phyloP scores from a whole-genome alignment of 305 asterid species.

The Euphrasia arctica region DNA sequence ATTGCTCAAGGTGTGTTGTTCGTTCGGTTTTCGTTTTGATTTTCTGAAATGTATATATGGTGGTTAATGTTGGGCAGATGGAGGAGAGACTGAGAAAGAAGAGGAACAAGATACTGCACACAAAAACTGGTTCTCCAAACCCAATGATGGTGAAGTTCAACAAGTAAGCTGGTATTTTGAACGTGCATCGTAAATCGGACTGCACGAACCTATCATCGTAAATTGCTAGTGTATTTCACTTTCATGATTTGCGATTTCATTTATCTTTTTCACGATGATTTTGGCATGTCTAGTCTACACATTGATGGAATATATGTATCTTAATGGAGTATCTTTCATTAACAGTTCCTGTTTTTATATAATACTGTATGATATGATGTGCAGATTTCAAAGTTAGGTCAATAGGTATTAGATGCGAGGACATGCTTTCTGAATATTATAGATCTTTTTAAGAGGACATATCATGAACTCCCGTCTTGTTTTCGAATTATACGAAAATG shows the following conservation, averaged over 20 bases:
- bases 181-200: neutral
- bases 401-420: no score
- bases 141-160: constrained; percentile 74
- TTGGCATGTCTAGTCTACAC: no score
- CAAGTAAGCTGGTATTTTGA: constrained; percentile 47
- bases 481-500: constrained; percentile 4
- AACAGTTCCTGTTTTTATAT: no score
- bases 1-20: neutral
- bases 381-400: no score
- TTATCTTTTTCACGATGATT: neutral
- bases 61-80: constrained; percentile 44
- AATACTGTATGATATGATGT: no score
- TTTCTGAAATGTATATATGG: neutral
- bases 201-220: neutral
- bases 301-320: no score
- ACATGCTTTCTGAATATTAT: neutral
- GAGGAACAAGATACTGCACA: constrained; percentile 72
- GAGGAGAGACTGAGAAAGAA: constrained; percentile 92
- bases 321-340: no score
- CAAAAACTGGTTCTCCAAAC: constrained; percentile 71
- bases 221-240: constrained; percentile 5
- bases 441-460: constrained; percentile 6
- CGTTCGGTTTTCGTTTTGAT: neutral
- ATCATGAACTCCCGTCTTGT: constrained; percentile 7
- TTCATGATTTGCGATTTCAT: neutral